Conservation (phyloP, 257 asterid genomes). For the Ligustrum vulgare region DNA sequence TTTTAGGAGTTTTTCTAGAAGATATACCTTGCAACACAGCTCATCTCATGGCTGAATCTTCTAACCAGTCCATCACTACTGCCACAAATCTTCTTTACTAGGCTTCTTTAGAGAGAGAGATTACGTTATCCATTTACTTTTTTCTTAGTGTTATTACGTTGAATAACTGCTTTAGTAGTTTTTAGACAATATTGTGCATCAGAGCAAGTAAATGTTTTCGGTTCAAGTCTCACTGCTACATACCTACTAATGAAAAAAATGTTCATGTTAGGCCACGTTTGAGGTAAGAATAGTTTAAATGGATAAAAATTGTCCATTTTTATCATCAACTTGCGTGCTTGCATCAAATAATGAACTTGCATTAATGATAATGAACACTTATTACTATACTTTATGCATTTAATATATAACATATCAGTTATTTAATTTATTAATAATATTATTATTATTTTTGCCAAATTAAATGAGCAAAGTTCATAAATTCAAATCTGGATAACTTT, state of each 20-base stretch:
- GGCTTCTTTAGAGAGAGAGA: background rate
- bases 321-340: too few species aligned
- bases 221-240: too few species aligned
- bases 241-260: background rate
- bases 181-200: background rate
- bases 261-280: background rate
- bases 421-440: too few species aligned
- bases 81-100: background rate
- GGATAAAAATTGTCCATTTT: too few species aligned
- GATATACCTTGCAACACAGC: background rate
- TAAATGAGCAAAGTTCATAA: too few species aligned
- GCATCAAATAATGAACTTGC: too few species aligned
- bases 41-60: background rate
- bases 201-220: too few species aligned
- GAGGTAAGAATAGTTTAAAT: background rate
- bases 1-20: conserved; percentile 27
- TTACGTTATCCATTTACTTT: background rate
- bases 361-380: too few species aligned
- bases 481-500: too few species aligned
- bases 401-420: too few species aligned
- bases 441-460: too few species aligned
- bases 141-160: background rate
- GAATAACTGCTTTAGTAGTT: background rate
- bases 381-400: too few species aligned
- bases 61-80: conserved; percentile 11